Evolutionary conservation across 179 eudicot genomes (phyloP).

Genomic region (Sideroxylon spinosum): DNA sequence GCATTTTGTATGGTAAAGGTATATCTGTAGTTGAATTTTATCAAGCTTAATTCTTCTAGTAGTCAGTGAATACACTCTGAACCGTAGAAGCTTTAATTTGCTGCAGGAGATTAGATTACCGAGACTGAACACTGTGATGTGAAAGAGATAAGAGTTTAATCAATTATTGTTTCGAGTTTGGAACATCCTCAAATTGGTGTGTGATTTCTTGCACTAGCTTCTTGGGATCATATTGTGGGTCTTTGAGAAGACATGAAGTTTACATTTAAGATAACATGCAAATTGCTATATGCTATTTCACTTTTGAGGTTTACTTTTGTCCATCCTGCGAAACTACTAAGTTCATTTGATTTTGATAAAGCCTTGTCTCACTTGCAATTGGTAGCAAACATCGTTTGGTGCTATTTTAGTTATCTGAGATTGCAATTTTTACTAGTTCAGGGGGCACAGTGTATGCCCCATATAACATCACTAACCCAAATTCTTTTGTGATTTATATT

Average conservation of each 20-base stretch:
- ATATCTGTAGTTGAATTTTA: neutral
- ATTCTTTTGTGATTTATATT: too few species aligned
- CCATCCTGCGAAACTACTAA: too few species aligned
- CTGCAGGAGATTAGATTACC: slow-evolving; percentile 1
- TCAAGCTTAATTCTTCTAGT: neutral
- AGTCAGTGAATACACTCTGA: neutral
- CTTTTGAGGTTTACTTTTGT: neutral
- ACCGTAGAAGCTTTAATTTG: neutral
- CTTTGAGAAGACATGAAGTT: neutral
- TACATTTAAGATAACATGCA: neutral
- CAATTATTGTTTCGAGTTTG: neutral
- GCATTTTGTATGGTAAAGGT: neutral
- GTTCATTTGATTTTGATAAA: too few species aligned
- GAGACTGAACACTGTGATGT: neutral
- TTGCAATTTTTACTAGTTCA: neutral
- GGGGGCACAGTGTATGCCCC: too few species aligned
- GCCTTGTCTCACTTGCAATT: neutral
- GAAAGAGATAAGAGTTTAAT: too few species aligned
- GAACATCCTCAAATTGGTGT: neutral
- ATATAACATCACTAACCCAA: too few species aligned
- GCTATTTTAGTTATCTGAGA: too few species aligned
- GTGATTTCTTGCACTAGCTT: neutral
- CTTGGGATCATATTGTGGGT: neutral
- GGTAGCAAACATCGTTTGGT: neutral
- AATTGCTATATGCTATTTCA: neutral